Percentiles rank a stretch among this genome's conserved stretches.
Conservation (phyloP, 202 grass and related monocot genomes). For the Dendrocalamus latiflorus region DNA sequence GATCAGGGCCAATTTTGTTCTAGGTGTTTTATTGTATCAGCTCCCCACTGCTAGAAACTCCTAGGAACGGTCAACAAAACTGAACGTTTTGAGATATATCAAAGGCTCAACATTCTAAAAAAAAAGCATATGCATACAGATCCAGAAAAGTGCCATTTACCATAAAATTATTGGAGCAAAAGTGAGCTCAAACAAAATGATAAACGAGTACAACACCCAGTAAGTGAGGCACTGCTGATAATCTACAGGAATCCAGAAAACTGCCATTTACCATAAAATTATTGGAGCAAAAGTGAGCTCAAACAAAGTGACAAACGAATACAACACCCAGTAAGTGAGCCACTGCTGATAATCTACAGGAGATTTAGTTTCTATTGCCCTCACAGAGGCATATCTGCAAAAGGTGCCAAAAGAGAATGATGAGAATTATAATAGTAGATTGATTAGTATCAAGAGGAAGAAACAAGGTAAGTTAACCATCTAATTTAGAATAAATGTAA, state of each 20-base stretch:
- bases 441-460: neutral
- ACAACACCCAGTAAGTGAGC: conserved; percentile 93
- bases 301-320: conserved; percentile 84
- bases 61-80: neutral
- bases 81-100: neutral
- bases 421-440: neutral
- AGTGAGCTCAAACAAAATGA: conserved; percentile 83
- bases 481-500: neutral
- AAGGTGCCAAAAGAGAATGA: neutral
- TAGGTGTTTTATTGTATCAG: neutral
- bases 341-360: conserved; percentile 75
- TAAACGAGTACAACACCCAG: conserved; percentile 84
- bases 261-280: conserved; percentile 57
- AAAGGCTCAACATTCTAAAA: neutral
- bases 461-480: neutral
- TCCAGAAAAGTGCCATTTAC: conserved; percentile 27
- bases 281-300: conserved; percentile 69
- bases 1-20: neutral
- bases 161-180: conserved; percentile 67
- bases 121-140: neutral
- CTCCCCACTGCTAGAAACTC: neutral
- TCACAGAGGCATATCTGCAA: conserved; percentile 79
- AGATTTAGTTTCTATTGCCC: conserved; percentile 85
- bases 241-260: conserved; percentile 30
- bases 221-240: conserved; percentile 92